A percentile compares a stretch with the other conserved stretches of the same genome.
Conservation (phyloP, 2,329 filamentous ascomycete species). For the Exophiala spinifera region DNA sequence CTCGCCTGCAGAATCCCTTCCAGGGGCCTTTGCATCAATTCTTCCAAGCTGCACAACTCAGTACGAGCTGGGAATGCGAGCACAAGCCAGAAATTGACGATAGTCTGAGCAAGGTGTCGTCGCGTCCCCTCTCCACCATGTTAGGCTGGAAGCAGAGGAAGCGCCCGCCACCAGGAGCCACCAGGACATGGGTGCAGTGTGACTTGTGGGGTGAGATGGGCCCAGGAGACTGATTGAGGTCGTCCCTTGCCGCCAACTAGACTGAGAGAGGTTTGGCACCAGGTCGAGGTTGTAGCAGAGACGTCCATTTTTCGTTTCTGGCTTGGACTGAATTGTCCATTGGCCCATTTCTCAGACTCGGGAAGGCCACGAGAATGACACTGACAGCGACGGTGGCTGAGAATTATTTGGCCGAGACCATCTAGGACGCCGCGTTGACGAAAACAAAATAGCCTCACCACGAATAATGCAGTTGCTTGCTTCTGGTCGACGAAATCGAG, state of each 20-base stretch:
- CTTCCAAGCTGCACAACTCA: too few species aligned
- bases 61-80: too few species aligned
- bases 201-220: not conserved
- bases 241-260: slow-evolving; percentile 2
- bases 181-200: not conserved
- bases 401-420: not conserved
- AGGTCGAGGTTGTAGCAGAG: not conserved
- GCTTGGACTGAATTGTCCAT: not conserved
- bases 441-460: not conserved
- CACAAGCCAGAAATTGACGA: not conserved
- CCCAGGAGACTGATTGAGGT: not conserved
- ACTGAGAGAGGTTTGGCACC: not conserved
- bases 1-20: too few species aligned
- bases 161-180: not conserved
- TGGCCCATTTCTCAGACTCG: not conserved
- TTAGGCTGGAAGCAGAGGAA: not conserved
- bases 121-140: not conserved
- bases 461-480: not conserved
- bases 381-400: not conserved
- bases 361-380: not conserved
- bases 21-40: too few species aligned
- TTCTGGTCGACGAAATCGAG: not conserved
- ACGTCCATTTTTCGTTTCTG: not conserved
- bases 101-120: not conserved
- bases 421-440: not conserved